Conservation (phyloP, 768 basidiomycete species). For the Lentinula sp. region DNA sequence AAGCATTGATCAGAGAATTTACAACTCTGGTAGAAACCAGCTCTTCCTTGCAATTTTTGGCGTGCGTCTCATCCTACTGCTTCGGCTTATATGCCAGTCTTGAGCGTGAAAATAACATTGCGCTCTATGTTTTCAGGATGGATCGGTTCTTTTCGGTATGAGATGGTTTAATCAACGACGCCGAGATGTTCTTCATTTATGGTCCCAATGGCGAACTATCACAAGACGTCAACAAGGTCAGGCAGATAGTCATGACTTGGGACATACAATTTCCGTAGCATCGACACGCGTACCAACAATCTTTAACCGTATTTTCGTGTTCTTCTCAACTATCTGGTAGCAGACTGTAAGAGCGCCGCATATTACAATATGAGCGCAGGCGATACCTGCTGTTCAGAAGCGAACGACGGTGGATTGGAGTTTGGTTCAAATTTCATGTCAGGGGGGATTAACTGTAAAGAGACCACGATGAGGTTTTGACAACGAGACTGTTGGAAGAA, state of each 20-base stretch:
- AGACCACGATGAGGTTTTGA: conserved; percentile 2
- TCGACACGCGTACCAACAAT: conserved; percentile 98
- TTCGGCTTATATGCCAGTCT: background rate
- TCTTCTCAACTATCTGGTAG: conserved; percentile 83
- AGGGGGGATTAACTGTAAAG: conserved; percentile 78
- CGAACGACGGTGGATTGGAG: conserved; percentile 94
- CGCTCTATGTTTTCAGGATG: background rate
- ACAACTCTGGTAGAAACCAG: too few species aligned
- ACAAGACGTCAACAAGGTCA: background rate
- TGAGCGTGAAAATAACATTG: background rate
- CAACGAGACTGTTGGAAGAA: conserved; percentile 5
- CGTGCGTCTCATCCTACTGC: background rate
- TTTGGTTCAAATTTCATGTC: conserved; percentile 95
- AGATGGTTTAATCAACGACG: conserved; percentile 61
- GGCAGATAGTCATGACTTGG: background rate
- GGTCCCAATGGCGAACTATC: conserved; percentile 91
- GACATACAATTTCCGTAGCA: conserved; percentile 90
- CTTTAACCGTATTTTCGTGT: conserved; percentile 87
- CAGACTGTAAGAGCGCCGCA: background rate
- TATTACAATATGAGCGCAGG: background rate
- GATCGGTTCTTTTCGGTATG: background rate
- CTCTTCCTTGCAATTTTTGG: background rate
- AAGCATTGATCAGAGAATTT: too few species aligned
- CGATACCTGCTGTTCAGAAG: conserved; percentile 81
- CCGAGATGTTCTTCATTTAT: conserved; percentile 99